phyloP scores from a whole-genome alignment of 768 basidiomycete genomes.

The Leccinellum luteum region DNA sequence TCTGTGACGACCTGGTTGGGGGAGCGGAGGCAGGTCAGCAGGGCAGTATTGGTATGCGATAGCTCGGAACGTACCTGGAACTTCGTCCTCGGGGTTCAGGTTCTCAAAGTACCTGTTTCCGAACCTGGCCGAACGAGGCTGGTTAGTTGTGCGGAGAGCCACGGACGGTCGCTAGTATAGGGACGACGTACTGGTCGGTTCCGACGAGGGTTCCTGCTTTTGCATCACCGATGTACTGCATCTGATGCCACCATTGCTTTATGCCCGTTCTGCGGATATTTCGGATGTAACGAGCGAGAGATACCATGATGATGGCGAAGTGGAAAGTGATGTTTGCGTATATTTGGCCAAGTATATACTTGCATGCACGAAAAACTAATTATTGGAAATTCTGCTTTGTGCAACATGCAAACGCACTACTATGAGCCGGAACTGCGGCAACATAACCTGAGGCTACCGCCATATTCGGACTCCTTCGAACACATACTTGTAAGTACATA shows the following conservation, averaged over 20 bases:
- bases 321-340: constrained; percentile 15
- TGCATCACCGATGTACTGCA: constrained; percentile 93
- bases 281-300: constrained; percentile 72
- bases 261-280: constrained; percentile 73
- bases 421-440: too few relatives aligned
- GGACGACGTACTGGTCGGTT: constrained; percentile 70
- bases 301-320: constrained; percentile 51
- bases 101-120: constrained; percentile 97
- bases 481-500: too few relatives aligned
- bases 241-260: constrained; percentile 85
- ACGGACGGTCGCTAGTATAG: not conserved
- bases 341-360: constrained; percentile 19
- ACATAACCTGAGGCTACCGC: too few relatives aligned
- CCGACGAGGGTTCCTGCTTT: constrained; percentile 80
- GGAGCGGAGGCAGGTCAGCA: not conserved
- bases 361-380: too few relatives aligned
- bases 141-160: constrained; percentile 3
- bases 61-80: constrained; percentile 62
- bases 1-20: constrained; percentile 76
- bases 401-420: too few relatives aligned
- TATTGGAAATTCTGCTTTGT: too few relatives aligned
- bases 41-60: not conserved
- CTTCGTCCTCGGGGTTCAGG: constrained; percentile 78
- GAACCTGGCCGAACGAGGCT: constrained; percentile 50
- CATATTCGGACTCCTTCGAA: too few relatives aligned